Conservation (phyloP, 225 moss, liverwort and hornwort species). For the Pseudisothecium myosuroides region DNA sequence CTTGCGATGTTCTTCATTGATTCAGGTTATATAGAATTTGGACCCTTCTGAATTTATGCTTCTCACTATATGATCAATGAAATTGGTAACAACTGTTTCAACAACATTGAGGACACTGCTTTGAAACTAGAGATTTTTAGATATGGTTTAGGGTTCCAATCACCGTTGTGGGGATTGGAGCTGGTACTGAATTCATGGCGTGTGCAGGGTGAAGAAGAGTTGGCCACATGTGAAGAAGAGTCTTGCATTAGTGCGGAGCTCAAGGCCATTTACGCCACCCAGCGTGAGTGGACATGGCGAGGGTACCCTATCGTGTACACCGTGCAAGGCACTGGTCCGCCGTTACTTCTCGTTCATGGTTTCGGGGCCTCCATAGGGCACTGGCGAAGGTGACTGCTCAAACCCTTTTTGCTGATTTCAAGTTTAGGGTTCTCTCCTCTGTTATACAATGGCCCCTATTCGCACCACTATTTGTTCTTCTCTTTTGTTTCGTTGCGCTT, state of each 20-base stretch:
- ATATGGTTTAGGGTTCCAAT: background rate
- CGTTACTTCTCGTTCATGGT: slow-evolving; percentile 80
- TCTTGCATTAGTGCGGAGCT: slow-evolving; percentile 49
- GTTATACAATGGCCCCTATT: background rate
- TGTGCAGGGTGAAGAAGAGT: slow-evolving; percentile 9
- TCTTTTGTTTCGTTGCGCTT: background rate
- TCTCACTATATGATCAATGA: background rate
- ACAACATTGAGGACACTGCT: background rate
- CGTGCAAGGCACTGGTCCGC: slow-evolving; percentile 71
- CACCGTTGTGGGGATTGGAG: background rate
- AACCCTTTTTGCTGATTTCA: background rate
- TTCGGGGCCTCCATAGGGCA: slow-evolving; percentile 94
- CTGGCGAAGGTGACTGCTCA: slow-evolving; percentile 52
- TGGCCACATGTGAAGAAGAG: background rate
- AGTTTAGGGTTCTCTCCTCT: background rate
- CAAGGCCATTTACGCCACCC: slow-evolving; percentile 60
- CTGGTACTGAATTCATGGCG: background rate
- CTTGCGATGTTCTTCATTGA: background rate
- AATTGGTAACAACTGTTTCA: background rate
- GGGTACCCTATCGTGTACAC: slow-evolving; percentile 55
- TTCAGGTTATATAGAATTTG: background rate
- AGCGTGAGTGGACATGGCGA: slow-evolving; percentile 67
- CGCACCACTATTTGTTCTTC: background rate
- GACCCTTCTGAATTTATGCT: background rate
- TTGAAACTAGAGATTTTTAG: background rate